Evolutionary conservation across 164 flowering plant genomes (phyloP).

Genomic region (Aristolochia fimbriata): DNA sequence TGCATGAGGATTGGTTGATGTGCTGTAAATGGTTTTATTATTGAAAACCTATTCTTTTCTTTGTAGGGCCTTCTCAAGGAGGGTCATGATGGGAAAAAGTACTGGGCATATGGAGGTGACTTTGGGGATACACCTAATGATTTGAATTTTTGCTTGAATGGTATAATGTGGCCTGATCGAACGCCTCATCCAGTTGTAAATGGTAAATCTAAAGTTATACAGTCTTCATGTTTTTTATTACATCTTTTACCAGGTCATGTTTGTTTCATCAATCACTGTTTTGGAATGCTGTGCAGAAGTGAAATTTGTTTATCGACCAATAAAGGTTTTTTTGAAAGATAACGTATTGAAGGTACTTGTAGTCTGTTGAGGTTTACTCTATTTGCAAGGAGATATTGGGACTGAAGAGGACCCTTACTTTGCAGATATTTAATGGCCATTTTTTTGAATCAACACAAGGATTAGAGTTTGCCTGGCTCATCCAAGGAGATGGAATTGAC

Average conservation of each 20-base stretch:
- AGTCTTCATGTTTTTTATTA: background rate
- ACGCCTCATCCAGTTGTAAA: slow-evolving; percentile 87
- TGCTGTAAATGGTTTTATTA: too few relatives aligned
- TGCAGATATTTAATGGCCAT: slow-evolving; percentile 58
- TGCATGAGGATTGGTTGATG: too few relatives aligned
- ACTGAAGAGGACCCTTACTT: slow-evolving; percentile 4
- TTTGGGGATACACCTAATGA: slow-evolving; percentile 94
- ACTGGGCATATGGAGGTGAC: slow-evolving; percentile 99
- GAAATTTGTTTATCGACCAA: slow-evolving; percentile 80
- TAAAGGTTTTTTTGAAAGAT: slow-evolving; percentile 49
- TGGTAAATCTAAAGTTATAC: slow-evolving; percentile 31
- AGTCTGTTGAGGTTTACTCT: slow-evolving; percentile 1
- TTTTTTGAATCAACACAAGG: slow-evolving; percentile 58
- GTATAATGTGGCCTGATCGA: slow-evolving; percentile 89
- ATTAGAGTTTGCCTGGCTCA: slow-evolving; percentile 55
- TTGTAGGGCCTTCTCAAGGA: slow-evolving; percentile 65
- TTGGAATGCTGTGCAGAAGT: slow-evolving; percentile 53
- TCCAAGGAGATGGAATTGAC: slow-evolving; percentile 62
- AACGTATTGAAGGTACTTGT: slow-evolving; percentile 48
- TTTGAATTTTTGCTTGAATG: slow-evolving; percentile 85
- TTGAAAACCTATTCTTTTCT: background rate
- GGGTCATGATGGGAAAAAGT: slow-evolving; percentile 46
- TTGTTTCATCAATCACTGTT: background rate
- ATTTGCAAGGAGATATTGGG: background rate
- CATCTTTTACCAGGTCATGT: too few relatives aligned